Conservation (phyloP, 345 rosid species). For the Syzygium oleosum region DNA sequence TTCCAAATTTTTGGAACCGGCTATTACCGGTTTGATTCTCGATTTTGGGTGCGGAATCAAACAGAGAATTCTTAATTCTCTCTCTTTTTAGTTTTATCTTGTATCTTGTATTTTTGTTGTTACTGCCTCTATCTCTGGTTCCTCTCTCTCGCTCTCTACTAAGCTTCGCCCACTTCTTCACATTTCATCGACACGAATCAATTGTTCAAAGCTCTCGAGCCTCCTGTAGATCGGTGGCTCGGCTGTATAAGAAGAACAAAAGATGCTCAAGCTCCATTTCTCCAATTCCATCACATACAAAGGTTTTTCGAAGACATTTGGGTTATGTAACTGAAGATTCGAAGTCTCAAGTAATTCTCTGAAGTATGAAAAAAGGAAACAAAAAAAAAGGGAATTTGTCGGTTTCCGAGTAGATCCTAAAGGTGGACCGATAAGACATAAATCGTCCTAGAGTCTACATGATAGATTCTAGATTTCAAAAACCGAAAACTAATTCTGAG, state of each 20-base stretch:
- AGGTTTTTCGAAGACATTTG: neutral
- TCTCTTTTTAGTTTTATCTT: neutral
- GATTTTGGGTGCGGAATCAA: neutral
- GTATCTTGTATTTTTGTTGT: neutral
- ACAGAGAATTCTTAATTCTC: neutral
- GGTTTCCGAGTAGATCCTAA: neutral
- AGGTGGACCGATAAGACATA: neutral
- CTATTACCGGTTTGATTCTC: neutral
- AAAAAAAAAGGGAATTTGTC: fast-evolving
- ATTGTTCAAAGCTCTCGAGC: neutral
- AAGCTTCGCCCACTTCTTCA: neutral
- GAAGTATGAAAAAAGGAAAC: neutral
- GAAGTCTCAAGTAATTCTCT: neutral
- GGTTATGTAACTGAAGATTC: fast-evolving
- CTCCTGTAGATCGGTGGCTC: neutral
- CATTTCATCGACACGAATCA: fast-evolving
- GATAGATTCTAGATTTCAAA: neutral
- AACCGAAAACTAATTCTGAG: neutral
- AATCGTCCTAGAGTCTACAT: fast-evolving
- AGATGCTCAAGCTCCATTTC: neutral
- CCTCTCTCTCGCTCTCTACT: neutral
- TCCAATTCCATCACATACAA: neutral
- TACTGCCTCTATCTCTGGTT: neutral
- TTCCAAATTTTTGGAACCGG: neutral
- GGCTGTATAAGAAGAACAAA: neutral